Evolutionary conservation across 495 filamentous ascomycete species (phyloP).

Genomic region (Thermothielavioides terrestris): DNA sequence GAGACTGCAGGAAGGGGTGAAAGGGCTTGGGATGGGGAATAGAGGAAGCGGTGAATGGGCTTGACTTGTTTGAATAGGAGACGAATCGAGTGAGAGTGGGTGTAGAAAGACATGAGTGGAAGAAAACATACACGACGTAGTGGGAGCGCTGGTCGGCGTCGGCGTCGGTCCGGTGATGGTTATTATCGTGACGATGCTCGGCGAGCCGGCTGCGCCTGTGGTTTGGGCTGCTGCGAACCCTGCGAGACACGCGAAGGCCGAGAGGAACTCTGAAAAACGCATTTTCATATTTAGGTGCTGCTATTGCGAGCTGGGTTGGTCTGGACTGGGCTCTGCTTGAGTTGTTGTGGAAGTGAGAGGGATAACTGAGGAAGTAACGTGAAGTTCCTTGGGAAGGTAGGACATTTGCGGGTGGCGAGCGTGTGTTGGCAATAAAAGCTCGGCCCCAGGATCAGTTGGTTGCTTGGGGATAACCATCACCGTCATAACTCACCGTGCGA

Average conservation of each 20-base stretch:
- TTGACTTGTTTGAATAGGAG: no score
- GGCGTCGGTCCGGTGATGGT: not conserved
- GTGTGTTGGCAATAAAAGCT: no score
- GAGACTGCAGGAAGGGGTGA: no score
- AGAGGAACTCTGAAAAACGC: constrained; percentile 6
- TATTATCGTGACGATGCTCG: not conserved
- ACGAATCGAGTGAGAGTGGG: no score
- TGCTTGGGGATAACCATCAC: no score
- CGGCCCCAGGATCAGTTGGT: no score
- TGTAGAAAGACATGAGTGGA: not conserved
- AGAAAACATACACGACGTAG: not conserved
- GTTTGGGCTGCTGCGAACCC: constrained; percentile 21
- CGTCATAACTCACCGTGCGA: no score
- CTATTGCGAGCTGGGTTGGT: not conserved
- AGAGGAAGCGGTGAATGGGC: not conserved
- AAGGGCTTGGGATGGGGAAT: no score
- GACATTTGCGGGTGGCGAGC: no score
- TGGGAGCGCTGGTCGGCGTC: not conserved
- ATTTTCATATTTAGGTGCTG: constrained; percentile 2
- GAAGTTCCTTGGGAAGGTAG: no score
- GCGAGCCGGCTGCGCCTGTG: constrained; percentile 32
- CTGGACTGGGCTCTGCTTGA: not conserved
- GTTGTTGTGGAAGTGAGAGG: no score
- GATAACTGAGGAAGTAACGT: no score
- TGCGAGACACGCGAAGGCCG: not conserved